Evolutionary conservation across 2,329 filamentous ascomycete species (phyloP).

Genomic region (Paecilomyces fulvus): DNA sequence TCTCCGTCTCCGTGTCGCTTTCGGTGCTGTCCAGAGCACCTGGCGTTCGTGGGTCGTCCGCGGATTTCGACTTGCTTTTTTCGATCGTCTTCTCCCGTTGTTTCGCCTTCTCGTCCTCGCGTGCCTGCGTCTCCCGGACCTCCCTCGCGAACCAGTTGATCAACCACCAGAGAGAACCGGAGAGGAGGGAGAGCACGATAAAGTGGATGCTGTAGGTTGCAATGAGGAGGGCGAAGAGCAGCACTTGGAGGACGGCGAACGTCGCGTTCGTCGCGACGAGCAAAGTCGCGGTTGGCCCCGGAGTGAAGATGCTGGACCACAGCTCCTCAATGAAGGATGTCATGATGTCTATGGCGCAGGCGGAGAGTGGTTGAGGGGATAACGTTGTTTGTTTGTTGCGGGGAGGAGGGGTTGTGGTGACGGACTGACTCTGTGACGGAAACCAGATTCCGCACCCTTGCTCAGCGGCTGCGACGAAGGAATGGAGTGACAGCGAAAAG

Average conservation of each 20-base stretch:
- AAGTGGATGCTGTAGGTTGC: slow-evolving; percentile 88
- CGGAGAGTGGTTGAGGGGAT: neutral
- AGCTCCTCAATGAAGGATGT: slow-evolving; percentile 60
- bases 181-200: slow-evolving; percentile 67
- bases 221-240: slow-evolving; percentile 67
- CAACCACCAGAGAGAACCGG: slow-evolving; percentile 76
- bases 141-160: slow-evolving; percentile 95
- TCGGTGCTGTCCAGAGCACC: slow-evolving; percentile 30
- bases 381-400: neutral
- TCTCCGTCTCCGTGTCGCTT: slow-evolving; percentile 39
- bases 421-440: neutral
- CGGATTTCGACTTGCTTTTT: slow-evolving; percentile 7
- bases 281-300: slow-evolving; percentile 79
- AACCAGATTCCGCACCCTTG: neutral
- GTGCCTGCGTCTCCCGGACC: slow-evolving; percentile 45
- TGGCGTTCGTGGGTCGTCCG: slow-evolving; percentile 13
- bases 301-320: slow-evolving; percentile 88
- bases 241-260: slow-evolving; percentile 74
- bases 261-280: slow-evolving; percentile 82
- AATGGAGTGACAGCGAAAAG: neutral
- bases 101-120: slow-evolving; percentile 35
- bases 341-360: slow-evolving; percentile 4
- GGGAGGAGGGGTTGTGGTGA: neutral
- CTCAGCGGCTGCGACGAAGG: neutral
- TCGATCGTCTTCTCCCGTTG: slow-evolving; percentile 31